phyloP scores from a whole-genome alignment of 768 basidiomycete species.

The Termitomyces sp. region DNA sequence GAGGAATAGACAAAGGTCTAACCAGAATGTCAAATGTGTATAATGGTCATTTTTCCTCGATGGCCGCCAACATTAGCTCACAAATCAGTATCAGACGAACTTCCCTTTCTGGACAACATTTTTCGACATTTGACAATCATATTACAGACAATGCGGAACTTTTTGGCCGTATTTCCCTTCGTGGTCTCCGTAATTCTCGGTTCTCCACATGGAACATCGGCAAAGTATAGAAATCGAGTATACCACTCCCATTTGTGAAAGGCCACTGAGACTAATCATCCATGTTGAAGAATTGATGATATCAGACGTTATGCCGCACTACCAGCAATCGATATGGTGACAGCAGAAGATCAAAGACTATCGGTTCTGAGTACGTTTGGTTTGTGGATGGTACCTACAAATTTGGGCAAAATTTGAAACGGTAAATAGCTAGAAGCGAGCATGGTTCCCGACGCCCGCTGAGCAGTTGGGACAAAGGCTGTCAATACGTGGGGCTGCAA shows the following conservation, averaged over 20 bases:
- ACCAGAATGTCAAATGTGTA: not conserved
- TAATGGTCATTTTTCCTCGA: too few relatives aligned
- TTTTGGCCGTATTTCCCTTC: too few relatives aligned
- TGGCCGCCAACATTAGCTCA: too few relatives aligned
- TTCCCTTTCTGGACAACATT: too few relatives aligned
- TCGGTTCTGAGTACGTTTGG: not conserved
- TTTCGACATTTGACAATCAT: too few relatives aligned
- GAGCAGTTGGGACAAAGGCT: conserved; percentile 35
- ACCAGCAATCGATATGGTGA: not conserved
- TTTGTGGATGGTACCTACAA: not conserved
- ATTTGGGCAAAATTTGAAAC: not conserved
- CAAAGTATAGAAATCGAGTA: too few relatives aligned
- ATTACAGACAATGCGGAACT: too few relatives aligned
- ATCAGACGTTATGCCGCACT: not conserved
- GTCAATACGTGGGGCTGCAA: conserved; percentile 37
- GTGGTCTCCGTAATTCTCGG: too few relatives aligned
- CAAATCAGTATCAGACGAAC: too few relatives aligned
- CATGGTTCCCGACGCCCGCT: not conserved
- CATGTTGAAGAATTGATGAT: not conserved
- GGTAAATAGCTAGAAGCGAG: not conserved
- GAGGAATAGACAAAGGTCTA: not conserved
- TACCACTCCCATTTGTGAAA: too few relatives aligned
- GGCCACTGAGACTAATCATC: not conserved
- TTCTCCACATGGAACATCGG: too few relatives aligned
- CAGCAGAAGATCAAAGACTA: not conserved